Evolutionary conservation across 768 basidiomycete species (phyloP), one percentile per base, ranked within the genome.

Genomic region (Podaxis sp.): DNA sequence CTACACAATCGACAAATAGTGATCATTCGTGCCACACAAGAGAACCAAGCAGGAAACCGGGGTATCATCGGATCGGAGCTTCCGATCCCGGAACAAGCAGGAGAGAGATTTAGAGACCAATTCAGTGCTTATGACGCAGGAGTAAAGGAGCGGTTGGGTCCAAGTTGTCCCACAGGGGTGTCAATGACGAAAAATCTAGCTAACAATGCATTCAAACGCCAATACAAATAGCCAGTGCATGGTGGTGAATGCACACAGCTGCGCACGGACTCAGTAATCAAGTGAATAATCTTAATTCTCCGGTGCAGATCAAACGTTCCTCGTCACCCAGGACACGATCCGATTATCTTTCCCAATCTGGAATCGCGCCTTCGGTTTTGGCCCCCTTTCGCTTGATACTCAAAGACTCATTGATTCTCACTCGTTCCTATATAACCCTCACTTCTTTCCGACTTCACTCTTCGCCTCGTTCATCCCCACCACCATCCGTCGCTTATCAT

Each of bases 341-440:
- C 66, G 69, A 69, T 72, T 68, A 68, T 69, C 61, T 68, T 66
- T 74, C 75, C 75, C 64, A 74, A 76, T 79, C 69, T 64, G 75
- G 76, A 61, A 56, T 57, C 62, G 55, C 33, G 64, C 62, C 66
- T 61, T 59, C 57, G 67, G 64, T 72, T 74, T 76, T 71, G 47
- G 59, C 63, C 66, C 57, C 49, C 59, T 60, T 68, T 65, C 64
- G 65, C 69, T 61, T n/a, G 65, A 66, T 54, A 58, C 63, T 50
- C 61, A 56, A 59, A 6, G 22, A 29, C 51, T 66, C 60, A 63
- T 66, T 57, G 50, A 63, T 59, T 59, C 19, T 29, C 47, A 51
- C 63, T 29, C 51, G 55, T 57, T 61, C 65, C 63, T 67, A 69
- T 72, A 71, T 70, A 69, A 61, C 53, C 70, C 19, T 38, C 24